A percentile compares a stretch with the other conserved stretches of the same genome.
These are phyloP conservation scores for Ulvella scutata DNA, from an alignment of 139 green algal genomes.

Conservation along the genomic window DNA sequence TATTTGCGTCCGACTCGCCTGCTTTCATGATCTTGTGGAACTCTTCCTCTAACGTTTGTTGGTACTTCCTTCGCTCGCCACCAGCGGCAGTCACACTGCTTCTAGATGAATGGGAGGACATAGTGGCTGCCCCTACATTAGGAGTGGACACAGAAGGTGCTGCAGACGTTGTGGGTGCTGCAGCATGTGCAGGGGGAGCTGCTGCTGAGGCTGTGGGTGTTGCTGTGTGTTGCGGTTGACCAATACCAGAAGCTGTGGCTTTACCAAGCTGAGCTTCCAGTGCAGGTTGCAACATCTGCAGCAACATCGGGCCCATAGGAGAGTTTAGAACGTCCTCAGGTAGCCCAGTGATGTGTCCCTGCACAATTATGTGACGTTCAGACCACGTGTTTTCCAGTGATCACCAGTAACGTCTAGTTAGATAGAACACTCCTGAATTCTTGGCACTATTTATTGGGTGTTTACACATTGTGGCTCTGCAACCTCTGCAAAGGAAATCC, in stretches of 20 bases:
- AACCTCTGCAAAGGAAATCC: background rate
- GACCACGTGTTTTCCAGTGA: too few relatives aligned
- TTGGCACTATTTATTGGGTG: background rate
- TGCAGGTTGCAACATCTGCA: conserved; percentile 13
- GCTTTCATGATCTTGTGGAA: background rate
- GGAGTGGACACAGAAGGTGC: background rate
- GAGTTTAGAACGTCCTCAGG: conserved; percentile 15
- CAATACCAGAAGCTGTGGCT: background rate
- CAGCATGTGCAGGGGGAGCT: background rate
- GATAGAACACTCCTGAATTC: background rate
- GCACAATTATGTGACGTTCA: background rate
- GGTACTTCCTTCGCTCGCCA: background rate
- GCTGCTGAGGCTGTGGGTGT: background rate
- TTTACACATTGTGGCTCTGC: background rate
- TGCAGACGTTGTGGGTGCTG: background rate
- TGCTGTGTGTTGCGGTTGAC: background rate
- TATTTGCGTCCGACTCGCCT: background rate
- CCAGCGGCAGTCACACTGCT: background rate
- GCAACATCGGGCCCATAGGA: conserved; percentile 15
- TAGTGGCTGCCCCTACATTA: background rate
- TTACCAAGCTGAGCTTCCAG: background rate
- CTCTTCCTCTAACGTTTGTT: background rate
- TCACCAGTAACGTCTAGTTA: too few relatives aligned
- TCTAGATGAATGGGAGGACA: background rate
- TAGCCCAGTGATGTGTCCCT: conserved; percentile 15